A percentile compares a stretch with the other conserved stretches of the same genome.
Evolutionary conservation across 1,284 basidiomycete genomes (phyloP).

Genomic region (Trichosporon sp.): DNA sequence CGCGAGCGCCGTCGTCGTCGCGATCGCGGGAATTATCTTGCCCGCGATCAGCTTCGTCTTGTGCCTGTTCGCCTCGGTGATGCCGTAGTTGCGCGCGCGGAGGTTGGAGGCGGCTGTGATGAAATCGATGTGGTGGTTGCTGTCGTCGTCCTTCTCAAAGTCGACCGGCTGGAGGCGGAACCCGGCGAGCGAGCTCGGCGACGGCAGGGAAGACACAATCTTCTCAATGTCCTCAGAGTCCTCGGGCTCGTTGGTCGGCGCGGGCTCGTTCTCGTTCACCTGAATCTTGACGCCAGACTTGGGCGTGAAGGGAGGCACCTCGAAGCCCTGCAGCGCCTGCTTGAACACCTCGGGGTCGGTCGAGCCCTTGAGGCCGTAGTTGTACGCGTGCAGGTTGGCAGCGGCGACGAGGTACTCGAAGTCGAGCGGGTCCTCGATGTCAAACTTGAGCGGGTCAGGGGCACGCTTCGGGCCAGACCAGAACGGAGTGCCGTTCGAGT

Average conservation of each 20-base stretch:
- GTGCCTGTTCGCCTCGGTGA: conserved; percentile 81
- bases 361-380: conserved; percentile 93
- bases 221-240: conserved; percentile 57
- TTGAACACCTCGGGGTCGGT: conserved; percentile 73
- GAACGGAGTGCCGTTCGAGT: conserved; percentile 87
- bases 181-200: conserved; percentile 83
- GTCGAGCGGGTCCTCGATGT: conserved; percentile 76
- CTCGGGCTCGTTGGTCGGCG: conserved; percentile 55
- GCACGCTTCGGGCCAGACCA: conserved; percentile 98
- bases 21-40: conserved; percentile 99
- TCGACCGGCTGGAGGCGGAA: conserved; percentile 92
- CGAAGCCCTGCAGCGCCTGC: conserved; percentile 76
- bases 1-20: conserved; percentile 92
- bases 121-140: conserved; percentile 98
- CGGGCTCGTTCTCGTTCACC: conserved; percentile 84
- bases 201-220: conserved; percentile 65
- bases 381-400: conserved; percentile 95
- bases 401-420: conserved; percentile 85
- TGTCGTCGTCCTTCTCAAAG: conserved; percentile 99
- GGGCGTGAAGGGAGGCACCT: conserved; percentile 89
- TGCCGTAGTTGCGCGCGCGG: conserved; percentile 92
- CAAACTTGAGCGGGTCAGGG: conserved; percentile 84
- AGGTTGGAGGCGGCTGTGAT: conserved; percentile 98
- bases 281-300: conserved; percentile 91
- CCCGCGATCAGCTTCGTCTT: conserved; percentile 98